Percentiles rank a stretch among this genome's conserved stretches.
Conservation (phyloP, 2,329 filamentous ascomycete species). For the Huntiella bhutanensis region DNA sequence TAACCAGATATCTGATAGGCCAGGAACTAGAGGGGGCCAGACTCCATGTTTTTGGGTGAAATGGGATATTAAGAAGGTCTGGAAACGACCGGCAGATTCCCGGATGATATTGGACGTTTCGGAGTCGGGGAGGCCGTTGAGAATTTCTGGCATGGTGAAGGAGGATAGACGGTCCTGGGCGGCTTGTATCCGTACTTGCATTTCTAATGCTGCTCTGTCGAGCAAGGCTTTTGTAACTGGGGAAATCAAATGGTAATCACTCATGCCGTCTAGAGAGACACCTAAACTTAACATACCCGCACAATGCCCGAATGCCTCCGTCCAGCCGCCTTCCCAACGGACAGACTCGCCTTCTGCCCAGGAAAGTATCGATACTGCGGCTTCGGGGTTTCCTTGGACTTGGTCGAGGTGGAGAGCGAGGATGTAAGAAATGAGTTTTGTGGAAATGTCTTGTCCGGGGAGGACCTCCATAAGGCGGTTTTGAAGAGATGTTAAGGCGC, state of each 20-base stretch:
- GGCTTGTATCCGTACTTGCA: slow-evolving; percentile 40
- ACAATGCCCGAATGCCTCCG: slow-evolving; percentile 47
- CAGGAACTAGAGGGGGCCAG: slow-evolving; percentile 35
- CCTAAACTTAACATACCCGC: slow-evolving; percentile 33
- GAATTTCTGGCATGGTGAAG: slow-evolving; percentile 41
- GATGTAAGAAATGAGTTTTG: slow-evolving; percentile 42
- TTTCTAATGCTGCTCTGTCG: slow-evolving; percentile 40
- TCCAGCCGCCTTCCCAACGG: slow-evolving; percentile 47
- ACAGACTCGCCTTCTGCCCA: slow-evolving; percentile 46
- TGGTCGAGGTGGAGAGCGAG: slow-evolving; percentile 42
- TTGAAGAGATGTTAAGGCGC: slow-evolving; percentile 44
- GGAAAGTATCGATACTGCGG: slow-evolving; percentile 40
- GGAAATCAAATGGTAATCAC: slow-evolving; percentile 39
- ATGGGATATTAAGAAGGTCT: slow-evolving; percentile 39
- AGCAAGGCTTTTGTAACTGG: slow-evolving; percentile 44
- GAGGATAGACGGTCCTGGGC: slow-evolving; percentile 40
- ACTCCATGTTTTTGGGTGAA: slow-evolving; percentile 36
- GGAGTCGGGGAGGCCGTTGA: too few relatives aligned
- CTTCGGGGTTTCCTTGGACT: slow-evolving; percentile 38
- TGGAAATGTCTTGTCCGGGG: slow-evolving; percentile 35
- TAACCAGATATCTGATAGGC: slow-evolving; percentile 33
- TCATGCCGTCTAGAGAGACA: slow-evolving; percentile 26
- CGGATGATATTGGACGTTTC: too few relatives aligned
- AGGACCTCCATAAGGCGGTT: slow-evolving; percentile 39
- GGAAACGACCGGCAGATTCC: slow-evolving; percentile 23